These are phyloP conservation scores for Picochlorum sp. DNA, from an alignment of 139 green algal species.

Conservation along the genomic window DNA sequence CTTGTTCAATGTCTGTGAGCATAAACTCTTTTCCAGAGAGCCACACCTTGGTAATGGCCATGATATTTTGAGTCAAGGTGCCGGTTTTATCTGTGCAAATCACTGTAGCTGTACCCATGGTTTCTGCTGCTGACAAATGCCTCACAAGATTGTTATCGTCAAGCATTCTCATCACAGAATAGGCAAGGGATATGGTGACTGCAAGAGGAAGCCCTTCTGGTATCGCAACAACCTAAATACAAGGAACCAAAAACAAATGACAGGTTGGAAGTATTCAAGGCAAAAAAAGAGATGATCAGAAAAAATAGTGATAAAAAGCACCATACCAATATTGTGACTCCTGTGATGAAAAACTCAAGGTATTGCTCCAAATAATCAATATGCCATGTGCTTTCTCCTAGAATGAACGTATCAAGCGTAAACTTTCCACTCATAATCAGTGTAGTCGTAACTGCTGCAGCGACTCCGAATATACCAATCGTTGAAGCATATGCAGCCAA, in stretches of 20 bases:
- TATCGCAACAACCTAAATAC: slow-evolving; percentile 68
- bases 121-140: slow-evolving; percentile 76
- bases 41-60: slow-evolving; percentile 59
- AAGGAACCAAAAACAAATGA: not conserved
- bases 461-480: slow-evolving; percentile 66
- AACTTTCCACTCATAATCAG: slow-evolving; percentile 24
- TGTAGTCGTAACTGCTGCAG: slow-evolving; percentile 35
- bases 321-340: slow-evolving; percentile 70
- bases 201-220: slow-evolving; percentile 83
- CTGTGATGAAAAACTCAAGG: slow-evolving; percentile 63
- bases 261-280: not conserved
- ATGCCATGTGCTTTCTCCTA: slow-evolving; percentile 31
- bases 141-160: slow-evolving; percentile 61
- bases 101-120: slow-evolving; percentile 77
- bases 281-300: not conserved
- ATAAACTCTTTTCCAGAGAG: slow-evolving; percentile 27
- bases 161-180: slow-evolving; percentile 63
- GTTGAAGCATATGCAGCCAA: slow-evolving; percentile 55
- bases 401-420: slow-evolving; percentile 36
- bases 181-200: slow-evolving; percentile 78
- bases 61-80: slow-evolving; percentile 78
- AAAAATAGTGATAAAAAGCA: not conserved
- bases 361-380: slow-evolving; percentile 51
- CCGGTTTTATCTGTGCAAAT: slow-evolving; percentile 88
- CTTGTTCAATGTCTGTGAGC: not conserved